Conservation (phyloP, 2,329 filamentous ascomycete species). For the Cordyceps cateniannulata region DNA sequence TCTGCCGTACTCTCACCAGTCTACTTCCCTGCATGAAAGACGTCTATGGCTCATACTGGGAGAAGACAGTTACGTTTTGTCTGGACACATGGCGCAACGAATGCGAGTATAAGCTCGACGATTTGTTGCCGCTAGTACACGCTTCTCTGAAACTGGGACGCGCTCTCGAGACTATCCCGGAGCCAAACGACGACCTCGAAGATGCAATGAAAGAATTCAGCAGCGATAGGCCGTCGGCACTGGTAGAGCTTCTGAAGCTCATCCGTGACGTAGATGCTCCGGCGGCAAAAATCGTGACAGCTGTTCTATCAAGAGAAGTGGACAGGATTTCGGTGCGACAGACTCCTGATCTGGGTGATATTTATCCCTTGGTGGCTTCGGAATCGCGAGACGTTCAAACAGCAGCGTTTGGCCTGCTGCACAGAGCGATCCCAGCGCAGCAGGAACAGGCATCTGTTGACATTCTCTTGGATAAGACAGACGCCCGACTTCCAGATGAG, state of each 20-base stretch:
- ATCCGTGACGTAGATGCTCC: slow-evolving; percentile 44
- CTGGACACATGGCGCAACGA: slow-evolving; percentile 49
- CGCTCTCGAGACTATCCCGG: slow-evolving; percentile 55
- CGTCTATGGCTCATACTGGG: slow-evolving; percentile 87
- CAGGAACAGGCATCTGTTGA: slow-evolving; percentile 83
- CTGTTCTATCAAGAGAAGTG: slow-evolving; percentile 64
- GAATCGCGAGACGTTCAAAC: slow-evolving; percentile 70
- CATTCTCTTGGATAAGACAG: slow-evolving; percentile 62
- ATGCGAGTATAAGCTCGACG: slow-evolving; percentile 34
- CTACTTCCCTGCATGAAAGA: slow-evolving; percentile 70
- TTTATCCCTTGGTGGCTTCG: slow-evolving; percentile 72
- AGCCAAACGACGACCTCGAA: slow-evolving; percentile 78
- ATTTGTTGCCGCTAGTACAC: slow-evolving; percentile 57
- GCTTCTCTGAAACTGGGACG: slow-evolving; percentile 66
- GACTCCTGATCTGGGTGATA: slow-evolving; percentile 56
- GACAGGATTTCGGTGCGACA: slow-evolving; percentile 55
- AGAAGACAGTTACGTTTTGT: slow-evolving; percentile 54
- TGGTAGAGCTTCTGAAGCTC: slow-evolving; percentile 59
- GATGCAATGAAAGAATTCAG: slow-evolving; percentile 63
- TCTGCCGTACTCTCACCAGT: slow-evolving; percentile 49
- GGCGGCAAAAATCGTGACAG: slow-evolving; percentile 69
- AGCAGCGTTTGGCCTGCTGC: slow-evolving; percentile 73
- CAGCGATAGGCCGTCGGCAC: slow-evolving; percentile 45
- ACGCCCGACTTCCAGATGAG: slow-evolving; percentile 73
- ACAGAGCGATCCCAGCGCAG: slow-evolving; percentile 66